These are phyloP conservation scores for Pisolithus albus DNA, from an alignment of 768 basidiomycete species.

Conservation along the genomic window DNA sequence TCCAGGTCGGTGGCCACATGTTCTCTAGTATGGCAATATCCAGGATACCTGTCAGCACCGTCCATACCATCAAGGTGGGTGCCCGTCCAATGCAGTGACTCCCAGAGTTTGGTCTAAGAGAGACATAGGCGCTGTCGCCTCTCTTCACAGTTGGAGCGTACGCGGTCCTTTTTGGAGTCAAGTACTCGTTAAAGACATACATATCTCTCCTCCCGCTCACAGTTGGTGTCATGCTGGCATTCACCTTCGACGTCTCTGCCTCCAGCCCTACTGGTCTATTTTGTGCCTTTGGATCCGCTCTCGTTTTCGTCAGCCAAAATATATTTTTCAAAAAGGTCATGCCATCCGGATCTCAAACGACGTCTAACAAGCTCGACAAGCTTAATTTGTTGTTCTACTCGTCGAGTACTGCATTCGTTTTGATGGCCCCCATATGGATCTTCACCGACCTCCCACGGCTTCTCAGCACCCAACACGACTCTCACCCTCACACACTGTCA, in stretches of 20 bases:
- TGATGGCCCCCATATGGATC: constrained; percentile 96
- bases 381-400: constrained; percentile 94
- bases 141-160: constrained; percentile 97
- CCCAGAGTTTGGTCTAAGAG: constrained; percentile 1
- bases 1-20: constrained; percentile 97
- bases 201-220: constrained; percentile 91
- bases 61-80: constrained; percentile 95
- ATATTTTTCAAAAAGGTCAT: constrained; percentile 99
- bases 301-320: constrained; percentile 96
- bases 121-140: constrained; percentile 80
- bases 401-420: constrained; percentile 83
- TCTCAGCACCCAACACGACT: constrained; percentile 37
- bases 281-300: constrained; percentile 93
- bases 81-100: background rate
- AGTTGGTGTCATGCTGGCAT: constrained; percentile 95
- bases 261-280: constrained; percentile 84
- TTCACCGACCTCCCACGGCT: constrained; percentile 79
- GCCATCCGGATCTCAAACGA: constrained; percentile 50
- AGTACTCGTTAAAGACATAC: constrained; percentile 89
- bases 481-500: constrained; percentile 42
- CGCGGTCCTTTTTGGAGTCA: constrained; percentile 86
- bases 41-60: constrained; percentile 92
- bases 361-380: constrained; percentile 86
- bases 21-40: constrained; percentile 98
- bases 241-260: constrained; percentile 85